Evolutionary conservation across 2,329 filamentous ascomycete species (phyloP).

Genomic region (Graphiopsis chlorocephala): DNA sequence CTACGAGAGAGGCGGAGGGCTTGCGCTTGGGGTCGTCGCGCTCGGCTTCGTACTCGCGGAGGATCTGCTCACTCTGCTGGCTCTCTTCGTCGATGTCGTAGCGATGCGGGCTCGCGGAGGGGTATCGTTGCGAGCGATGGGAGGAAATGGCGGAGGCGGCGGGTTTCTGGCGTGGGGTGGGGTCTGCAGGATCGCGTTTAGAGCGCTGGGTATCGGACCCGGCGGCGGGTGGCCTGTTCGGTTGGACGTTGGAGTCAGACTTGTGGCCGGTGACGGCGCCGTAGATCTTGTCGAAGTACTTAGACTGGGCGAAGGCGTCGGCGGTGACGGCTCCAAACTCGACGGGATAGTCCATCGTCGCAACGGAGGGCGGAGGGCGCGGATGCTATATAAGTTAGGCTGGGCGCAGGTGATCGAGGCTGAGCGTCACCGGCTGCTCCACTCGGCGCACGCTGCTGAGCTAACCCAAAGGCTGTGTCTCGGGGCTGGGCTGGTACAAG

Average conservation of each 20-base stretch:
- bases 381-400: neutral
- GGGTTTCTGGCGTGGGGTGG: slow-evolving; percentile 13
- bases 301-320: slow-evolving; percentile 8
- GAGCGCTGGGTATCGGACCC: slow-evolving; percentile 8
- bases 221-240: neutral
- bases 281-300: slow-evolving; percentile 16
- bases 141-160: slow-evolving; percentile 15
- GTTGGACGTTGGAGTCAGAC: neutral
- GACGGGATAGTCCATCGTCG: slow-evolving; percentile 13
- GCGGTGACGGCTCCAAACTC: slow-evolving; percentile 3
- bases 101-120: slow-evolving; percentile 10
- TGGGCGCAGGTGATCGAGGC: neutral
- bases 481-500: neutral
- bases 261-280: slow-evolving; percentile 6
- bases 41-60: slow-evolving; percentile 31
- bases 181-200: neutral
- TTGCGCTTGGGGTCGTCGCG: slow-evolving; percentile 30
- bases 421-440: slow-evolving; percentile 6
- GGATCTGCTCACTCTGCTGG: slow-evolving; percentile 24
- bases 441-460: neutral
- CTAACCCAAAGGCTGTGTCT: neutral
- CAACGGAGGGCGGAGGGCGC: neutral
- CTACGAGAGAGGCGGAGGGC: slow-evolving; percentile 17
- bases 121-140: neutral
- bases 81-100: slow-evolving; percentile 26